These are phyloP conservation scores for Coemansia sp. DNA, from an alignment of 192 early-diverging fungal genomes.

Conservation along the genomic window DNA sequence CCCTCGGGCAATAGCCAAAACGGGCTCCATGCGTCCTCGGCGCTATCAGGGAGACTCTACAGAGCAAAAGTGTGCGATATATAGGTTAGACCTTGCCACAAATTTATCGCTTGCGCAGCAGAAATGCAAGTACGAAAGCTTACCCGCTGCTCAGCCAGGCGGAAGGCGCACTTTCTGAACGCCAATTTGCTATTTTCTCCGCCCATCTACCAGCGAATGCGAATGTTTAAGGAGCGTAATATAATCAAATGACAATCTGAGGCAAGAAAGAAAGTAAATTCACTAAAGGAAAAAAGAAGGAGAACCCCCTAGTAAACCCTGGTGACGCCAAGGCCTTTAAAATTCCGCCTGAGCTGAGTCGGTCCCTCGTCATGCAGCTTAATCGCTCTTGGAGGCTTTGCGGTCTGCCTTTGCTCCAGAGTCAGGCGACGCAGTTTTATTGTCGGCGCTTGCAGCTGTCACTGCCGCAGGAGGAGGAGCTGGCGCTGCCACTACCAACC, in stretches of 20 bases:
- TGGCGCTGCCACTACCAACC: constrained; percentile 1
- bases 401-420: not conserved
- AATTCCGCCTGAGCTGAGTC: not conserved
- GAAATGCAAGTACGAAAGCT: constrained; percentile 4
- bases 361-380: not conserved
- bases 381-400: constrained; percentile 14
- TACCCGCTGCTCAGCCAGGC: constrained; percentile 81
- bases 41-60: constrained; percentile 48
- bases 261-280: not conserved
- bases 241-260: no score
- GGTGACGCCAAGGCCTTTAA: not conserved
- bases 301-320: not conserved
- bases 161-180: constrained; percentile 87
- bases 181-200: constrained; percentile 86
- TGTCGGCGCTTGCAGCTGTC: not conserved
- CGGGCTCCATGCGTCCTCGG: constrained; percentile 57
- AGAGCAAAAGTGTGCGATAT: not conserved
- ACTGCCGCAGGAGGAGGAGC: constrained; percentile 5
- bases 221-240: no score
- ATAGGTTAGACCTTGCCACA: not conserved
- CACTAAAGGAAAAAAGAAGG: not conserved
- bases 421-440: not conserved
- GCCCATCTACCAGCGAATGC: constrained; percentile 64
- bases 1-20: constrained; percentile 79
- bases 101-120: constrained; percentile 37